phyloP scores from a whole-genome alignment of 2,329 filamentous ascomycete genomes.

The Fusarium sp. region DNA sequence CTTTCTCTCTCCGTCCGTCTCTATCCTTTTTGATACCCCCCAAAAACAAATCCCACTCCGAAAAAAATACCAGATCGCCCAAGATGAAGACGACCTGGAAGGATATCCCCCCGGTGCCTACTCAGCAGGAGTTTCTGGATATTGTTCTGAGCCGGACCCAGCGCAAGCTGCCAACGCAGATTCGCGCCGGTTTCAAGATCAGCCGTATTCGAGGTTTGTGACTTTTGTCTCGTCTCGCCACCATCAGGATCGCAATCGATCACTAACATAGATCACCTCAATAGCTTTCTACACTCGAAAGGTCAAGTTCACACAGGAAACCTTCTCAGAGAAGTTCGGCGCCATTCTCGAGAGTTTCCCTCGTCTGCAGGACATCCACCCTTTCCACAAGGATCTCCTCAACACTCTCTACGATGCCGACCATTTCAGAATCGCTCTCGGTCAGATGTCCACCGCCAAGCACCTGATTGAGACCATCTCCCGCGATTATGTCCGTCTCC shows the following conservation, averaged over 20 bases:
- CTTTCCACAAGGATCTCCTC: slow-evolving; percentile 83
- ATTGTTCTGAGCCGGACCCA: slow-evolving; percentile 96
- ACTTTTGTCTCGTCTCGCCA: neutral
- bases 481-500: slow-evolving; percentile 91
- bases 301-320: slow-evolving; percentile 98
- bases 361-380: slow-evolving; percentile 91
- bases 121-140: slow-evolving; percentile 94
- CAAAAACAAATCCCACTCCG: slow-evolving; percentile 3
- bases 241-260: neutral
- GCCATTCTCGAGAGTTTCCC: slow-evolving; percentile 94
- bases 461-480: slow-evolving; percentile 96
- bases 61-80: slow-evolving; percentile 46
- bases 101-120: slow-evolving; percentile 88
- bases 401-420: slow-evolving; percentile 99
- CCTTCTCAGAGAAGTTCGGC: slow-evolving; percentile 92
- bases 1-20: slow-evolving; percentile 27
- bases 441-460: slow-evolving; percentile 95
- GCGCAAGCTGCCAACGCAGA: slow-evolving; percentile 92
- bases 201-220: slow-evolving; percentile 78
- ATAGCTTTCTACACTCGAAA: slow-evolving; percentile 93
- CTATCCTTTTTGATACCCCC: neutral
- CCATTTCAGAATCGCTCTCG: slow-evolving; percentile 96
- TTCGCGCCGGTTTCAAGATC: slow-evolving; percentile 93
- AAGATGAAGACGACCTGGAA: slow-evolving; percentile 73
- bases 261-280: slow-evolving; percentile 5